Evolutionary conservation across 192 early-diverging fungal genomes (phyloP), one percentile per base, ranked within the genome.

Genomic region (Coemansia biformis): DNA sequence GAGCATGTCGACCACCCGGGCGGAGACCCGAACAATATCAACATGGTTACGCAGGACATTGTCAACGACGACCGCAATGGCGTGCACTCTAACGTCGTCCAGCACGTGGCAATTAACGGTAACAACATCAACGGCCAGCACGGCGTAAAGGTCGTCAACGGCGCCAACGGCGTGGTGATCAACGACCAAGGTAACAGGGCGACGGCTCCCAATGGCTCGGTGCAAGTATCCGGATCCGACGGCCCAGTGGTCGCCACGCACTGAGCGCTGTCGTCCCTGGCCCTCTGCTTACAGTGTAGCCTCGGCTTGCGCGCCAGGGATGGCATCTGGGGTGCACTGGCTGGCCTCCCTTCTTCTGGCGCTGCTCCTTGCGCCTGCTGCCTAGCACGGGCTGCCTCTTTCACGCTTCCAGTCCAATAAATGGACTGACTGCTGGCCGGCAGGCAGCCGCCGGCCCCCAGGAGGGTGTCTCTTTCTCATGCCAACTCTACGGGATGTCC

Each of bases 1-100:
- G 63, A 74, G 36, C 58, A 58, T 10, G 32, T 57, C 6, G 63
- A 66, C 42, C 63, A 66, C 32, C 59, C 58, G 1, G 57, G 50
- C 8, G 59, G 51, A 23, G 62, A 74, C 35, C 70, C 63, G 17
- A 58, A 51, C 59, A 66, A 62, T 28, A 29, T 74, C 34, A 59
- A 66, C 8, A 45, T 30, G 15, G 7, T 59, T 11, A 56, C 44
- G 3, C 63, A 66, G 0, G 59, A 66, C 9, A 30, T 66, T 29
- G 49, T 74, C 33, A 66, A 74, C 30, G 66, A 69, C 31, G 35
- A 57, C 32, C 43, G 37, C 23, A 57, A 57, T 12, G 54, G 59
- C 14, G 50, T 66, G 5, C 70, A 74, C 26, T 38, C 59, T 0
- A 66, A 57, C 31, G 34, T 62, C 28, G 38, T 74, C 19, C 46